Base-by-base conservation (phyloP, 129 eudicot genomes). In the Arctium minus region DNA sequence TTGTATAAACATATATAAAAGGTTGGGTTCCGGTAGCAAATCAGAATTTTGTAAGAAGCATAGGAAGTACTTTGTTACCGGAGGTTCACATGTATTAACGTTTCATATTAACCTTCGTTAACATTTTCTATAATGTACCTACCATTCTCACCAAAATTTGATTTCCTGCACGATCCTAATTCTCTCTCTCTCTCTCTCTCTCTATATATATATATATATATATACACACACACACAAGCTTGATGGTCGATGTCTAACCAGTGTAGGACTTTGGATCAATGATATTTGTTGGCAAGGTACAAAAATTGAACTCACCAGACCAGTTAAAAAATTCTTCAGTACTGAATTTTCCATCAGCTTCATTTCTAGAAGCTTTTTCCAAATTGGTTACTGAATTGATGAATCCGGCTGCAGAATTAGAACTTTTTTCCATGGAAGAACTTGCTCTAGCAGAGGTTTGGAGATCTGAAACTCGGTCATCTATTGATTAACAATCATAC, bases 241-340 rank as follows among this genome's bases (percentile, higher is more conserved):
- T 56, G 8, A 56, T 4, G 8, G 67, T 56, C 2, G 1, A 56
- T 77, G 39, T 62, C n/a, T 42, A 9, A 1, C 30, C 40, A 70
- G 60, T 38, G 12, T 11, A 8, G 11, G 4, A 27, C 64, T 79
- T 29, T 36, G 72, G 18, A 42, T 15, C 5, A 73, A 70, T 40
- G 73, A 33, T 12, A 9, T 46, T 62, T 37, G 56, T 38, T 72
- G 32, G 44, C 27, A 60, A 8, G 8, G 67, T 72, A 69, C 38
- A 39, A 60, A 70, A 18, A 42, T 17, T 77, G 74, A 82, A 80
- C 92, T 73, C 70, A 88, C 92, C 88, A 78, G 80, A 3, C 86
- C 80, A 82, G 67, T 73, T 33, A 36, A 40, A 18, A 40, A n/a
- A 10, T 1, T 76, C 85, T 33, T 76, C 79, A 40, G 69, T 31